Evolutionary conservation across 2,329 filamentous ascomycete genomes (phyloP).

Genomic region (Coniochaeta sp.): DNA sequence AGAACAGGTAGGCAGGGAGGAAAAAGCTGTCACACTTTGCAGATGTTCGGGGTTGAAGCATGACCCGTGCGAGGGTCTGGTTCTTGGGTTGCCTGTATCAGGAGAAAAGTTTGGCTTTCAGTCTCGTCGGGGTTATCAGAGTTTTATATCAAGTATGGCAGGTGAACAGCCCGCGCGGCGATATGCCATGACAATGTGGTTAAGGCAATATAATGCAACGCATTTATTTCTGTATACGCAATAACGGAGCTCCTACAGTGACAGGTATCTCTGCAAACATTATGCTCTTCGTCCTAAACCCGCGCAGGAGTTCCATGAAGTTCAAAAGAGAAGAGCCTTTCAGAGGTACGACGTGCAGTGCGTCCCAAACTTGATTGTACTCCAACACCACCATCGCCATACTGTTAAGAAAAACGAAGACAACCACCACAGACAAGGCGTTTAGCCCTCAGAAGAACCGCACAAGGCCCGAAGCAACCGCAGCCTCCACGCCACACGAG

Average conservation of each 20-base stretch:
- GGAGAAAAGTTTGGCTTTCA: no score
- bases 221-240: conserved; percentile 1
- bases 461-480: background rate
- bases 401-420: background rate
- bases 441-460: background rate
- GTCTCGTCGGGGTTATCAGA: no score
- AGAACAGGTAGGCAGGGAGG: no score
- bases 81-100: no score
- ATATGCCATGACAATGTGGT: no score
- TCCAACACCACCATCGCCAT: conserved; percentile 1
- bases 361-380: background rate
- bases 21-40: no score
- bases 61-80: no score
- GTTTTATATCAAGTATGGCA: no score
- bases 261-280: conserved; percentile 1
- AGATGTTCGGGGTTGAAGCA: no score
- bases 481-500: background rate
- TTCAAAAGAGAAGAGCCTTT: background rate
- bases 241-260: background rate
- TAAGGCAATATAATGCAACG: background rate
- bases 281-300: background rate
- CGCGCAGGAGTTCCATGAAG: background rate
- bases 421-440: background rate
- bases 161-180: no score
- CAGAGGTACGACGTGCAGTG: conserved; percentile 1